A percentile compares a stretch with the other conserved stretches of the same genome.
These are phyloP conservation scores for Oryza longistaminata DNA, from an alignment of 176 grass and related monocot species.

Conservation along the genomic window DNA sequence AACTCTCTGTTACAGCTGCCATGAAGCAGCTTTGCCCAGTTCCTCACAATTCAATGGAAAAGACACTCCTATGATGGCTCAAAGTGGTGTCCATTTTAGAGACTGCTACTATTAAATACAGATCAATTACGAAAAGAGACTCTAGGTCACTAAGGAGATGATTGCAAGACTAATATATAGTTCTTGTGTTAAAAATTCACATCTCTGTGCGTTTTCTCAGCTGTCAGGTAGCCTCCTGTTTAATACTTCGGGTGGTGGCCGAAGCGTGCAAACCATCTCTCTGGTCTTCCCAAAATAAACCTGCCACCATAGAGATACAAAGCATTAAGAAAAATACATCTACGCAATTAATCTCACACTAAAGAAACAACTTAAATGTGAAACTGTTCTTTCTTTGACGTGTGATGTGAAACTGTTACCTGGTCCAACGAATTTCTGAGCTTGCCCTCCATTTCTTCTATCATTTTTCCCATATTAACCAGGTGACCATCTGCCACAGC, in stretches of 20 bases:
- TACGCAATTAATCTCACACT: background rate
- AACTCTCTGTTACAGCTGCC: background rate
- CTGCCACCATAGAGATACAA: conserved; percentile 36
- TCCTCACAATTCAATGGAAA: background rate
- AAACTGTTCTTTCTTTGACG: conserved; percentile 8
- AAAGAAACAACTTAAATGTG: background rate
- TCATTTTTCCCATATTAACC: conserved; percentile 99
- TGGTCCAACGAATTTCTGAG: conserved; percentile 94
- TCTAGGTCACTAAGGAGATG: conserved; percentile 3
- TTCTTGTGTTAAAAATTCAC: conserved; percentile 31
- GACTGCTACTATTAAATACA: conserved; percentile 25
- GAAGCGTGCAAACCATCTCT: conserved; percentile 89
- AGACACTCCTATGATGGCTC: conserved; percentile 26
- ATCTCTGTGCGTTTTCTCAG: conserved; percentile 45
- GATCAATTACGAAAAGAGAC: background rate
- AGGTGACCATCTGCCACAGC: conserved; percentile 87
- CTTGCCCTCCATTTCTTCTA: conserved; percentile 99
- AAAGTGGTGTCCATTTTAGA: conserved; percentile 15
- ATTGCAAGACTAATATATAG: background rate
- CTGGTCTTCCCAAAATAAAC: conserved; percentile 98
- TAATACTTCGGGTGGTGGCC: conserved; percentile 74
- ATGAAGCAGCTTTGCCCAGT: background rate
- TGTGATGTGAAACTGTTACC: conserved; percentile 40
- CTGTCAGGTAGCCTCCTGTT: conserved; percentile 69
- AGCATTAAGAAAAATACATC: conserved; percentile 5